Percentiles rank a stretch among this genome's conserved stretches.
Evolutionary conservation across 148 eudicot species (phyloP).

Genomic region (Chenopodium suecicum): DNA sequence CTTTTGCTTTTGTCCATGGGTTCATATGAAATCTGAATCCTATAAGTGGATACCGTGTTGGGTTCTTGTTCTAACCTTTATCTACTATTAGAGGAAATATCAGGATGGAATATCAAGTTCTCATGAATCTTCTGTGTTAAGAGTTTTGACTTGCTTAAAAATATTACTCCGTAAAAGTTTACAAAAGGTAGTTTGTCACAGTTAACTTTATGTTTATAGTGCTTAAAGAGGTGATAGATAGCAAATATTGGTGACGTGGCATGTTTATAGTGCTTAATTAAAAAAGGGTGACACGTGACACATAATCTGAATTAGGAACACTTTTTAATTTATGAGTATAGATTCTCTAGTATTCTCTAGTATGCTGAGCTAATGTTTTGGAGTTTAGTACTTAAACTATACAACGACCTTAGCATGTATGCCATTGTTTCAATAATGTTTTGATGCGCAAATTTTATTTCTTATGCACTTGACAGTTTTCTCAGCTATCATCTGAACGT

Average conservation of each 20-base stretch:
- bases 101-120: background rate
- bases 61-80: background rate
- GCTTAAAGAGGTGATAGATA: no score
- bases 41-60: background rate
- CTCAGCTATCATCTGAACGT: background rate
- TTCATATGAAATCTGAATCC: background rate
- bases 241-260: no score
- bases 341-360: background rate
- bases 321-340: no score
- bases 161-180: background rate
- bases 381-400: background rate
- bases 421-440: background rate
- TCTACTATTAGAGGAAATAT: background rate
- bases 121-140: background rate
- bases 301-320: no score
- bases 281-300: no score
- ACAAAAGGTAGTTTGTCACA: background rate
- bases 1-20: constrained; percentile 1
- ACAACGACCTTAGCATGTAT: background rate
- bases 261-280: no score
- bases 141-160: background rate
- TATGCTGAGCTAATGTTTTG: background rate
- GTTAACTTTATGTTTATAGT: no score
- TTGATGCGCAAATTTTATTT: constrained; percentile 4
- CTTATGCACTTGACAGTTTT: background rate